These are phyloP conservation scores for Ophiostoma sp. DNA, from an alignment of 2,329 filamentous ascomycete genomes.

Conservation along the genomic window DNA sequence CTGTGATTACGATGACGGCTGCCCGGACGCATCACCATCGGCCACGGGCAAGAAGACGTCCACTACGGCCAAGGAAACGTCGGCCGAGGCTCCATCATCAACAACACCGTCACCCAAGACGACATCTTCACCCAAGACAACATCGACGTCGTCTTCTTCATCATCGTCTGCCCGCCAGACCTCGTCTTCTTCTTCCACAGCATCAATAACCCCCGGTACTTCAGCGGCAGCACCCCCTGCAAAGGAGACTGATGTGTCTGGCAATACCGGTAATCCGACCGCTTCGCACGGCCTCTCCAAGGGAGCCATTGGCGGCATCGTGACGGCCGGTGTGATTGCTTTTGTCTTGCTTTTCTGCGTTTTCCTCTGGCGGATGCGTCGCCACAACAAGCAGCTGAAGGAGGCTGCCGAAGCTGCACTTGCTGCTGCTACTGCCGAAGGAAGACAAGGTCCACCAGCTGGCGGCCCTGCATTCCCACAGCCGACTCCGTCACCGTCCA, in stretches of 20 bases:
- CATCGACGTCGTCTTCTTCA: not conserved
- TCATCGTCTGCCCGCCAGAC: not conserved
- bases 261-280: constrained; percentile 1
- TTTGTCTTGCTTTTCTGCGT: constrained; percentile 35
- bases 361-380: constrained; percentile 8
- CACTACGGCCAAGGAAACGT: not conserved
- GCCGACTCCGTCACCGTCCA: not conserved
- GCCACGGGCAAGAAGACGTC: not conserved
- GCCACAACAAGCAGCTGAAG: not conserved
- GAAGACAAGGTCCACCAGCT: not conserved
- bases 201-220: constrained; percentile 17
- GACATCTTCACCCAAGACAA: constrained; percentile 30
- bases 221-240: not conserved
- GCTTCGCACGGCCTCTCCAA: constrained; percentile 31
- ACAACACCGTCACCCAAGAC: not conserved
- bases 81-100: not conserved
- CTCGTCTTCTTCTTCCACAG: not conserved
- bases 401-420: not conserved
- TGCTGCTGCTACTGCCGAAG: not conserved
- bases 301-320: constrained; percentile 40
- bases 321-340: constrained; percentile 36
- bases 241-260: not conserved
- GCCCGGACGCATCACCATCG: constrained; percentile 32
- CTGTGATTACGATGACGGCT: constrained; percentile 39
- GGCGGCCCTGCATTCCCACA: not conserved